These are phyloP conservation scores for Arctostaphylos glauca DNA, from an alignment of 148 eudicot species.

Conservation along the genomic window DNA sequence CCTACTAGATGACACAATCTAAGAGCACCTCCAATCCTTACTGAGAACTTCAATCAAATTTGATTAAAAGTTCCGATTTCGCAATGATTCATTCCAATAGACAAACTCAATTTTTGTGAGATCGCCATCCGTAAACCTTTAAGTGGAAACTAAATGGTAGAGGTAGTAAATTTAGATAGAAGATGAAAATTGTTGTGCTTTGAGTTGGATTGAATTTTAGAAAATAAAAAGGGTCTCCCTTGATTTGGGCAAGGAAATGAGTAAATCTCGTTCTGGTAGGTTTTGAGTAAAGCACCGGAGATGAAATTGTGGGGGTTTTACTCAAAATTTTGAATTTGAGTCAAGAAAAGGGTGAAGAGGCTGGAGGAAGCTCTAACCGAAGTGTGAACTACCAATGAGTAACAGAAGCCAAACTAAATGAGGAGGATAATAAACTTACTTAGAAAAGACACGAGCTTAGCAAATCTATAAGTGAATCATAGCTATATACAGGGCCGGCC, in stretches of 20 bases:
- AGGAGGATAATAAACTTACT: too few species aligned
- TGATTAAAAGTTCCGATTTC: neutral
- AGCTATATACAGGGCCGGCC: neutral
- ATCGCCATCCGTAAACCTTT: neutral
- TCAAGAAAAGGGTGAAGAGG: neutral
- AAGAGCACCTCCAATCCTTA: neutral
- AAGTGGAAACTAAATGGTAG: neutral
- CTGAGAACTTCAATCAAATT: too few species aligned
- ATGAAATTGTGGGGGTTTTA: neutral
- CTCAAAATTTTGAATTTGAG: neutral
- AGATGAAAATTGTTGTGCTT: neutral
- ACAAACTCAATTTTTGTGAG: neutral
- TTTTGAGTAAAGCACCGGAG: neutral
- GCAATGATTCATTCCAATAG: neutral
- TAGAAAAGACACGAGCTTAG: too few species aligned
- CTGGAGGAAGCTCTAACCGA: neutral
- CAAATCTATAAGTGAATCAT: too few species aligned
- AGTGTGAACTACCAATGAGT: too few species aligned
- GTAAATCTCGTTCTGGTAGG: neutral
- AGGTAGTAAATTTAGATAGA: neutral
- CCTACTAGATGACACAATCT: neutral
- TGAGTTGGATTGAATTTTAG: neutral
- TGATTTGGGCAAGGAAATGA: neutral
- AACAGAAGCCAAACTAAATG: too few species aligned
- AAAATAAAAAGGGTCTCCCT: neutral